Evolutionary conservation across 345 rosid genomes (phyloP).

Genomic region (Lepidium didymum): DNA sequence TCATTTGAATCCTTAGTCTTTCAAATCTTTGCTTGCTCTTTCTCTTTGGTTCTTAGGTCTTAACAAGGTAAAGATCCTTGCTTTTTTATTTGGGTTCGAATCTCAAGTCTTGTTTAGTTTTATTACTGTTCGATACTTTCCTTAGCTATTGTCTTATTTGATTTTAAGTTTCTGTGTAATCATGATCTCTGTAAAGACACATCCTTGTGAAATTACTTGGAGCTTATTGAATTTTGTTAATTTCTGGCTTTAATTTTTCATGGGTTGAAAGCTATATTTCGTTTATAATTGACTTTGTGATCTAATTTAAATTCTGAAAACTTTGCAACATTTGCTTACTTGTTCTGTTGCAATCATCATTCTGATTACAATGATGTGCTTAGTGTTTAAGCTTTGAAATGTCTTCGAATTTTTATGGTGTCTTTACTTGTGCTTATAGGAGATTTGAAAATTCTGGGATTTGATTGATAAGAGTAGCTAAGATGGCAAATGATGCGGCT

Average conservation of each 20-base stretch:
- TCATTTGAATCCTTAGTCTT: neutral
- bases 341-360: neutral
- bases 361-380: neutral
- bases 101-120: neutral
- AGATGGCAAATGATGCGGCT: slow-evolving; percentile 66
- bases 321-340: neutral
- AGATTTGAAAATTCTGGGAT: slow-evolving; percentile 2
- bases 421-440: slow-evolving; percentile 13
- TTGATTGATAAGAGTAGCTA: slow-evolving; percentile 4
- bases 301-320: neutral
- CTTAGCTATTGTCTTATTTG: neutral
- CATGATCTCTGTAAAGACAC: neutral
- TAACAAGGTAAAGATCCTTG: neutral
- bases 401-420: neutral
- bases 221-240: neutral
- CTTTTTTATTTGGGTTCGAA: neutral
- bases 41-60: neutral
- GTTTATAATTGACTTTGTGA: neutral
- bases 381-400: neutral
- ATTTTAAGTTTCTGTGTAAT: neutral
- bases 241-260: neutral
- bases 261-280: neutral
- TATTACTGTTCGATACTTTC: neutral
- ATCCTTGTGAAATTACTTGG: too few relatives aligned
- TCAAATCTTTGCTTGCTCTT: too few relatives aligned